Evolutionary conservation across 495 filamentous ascomycete species (phyloP).

Genomic region (Halenospora varia): DNA sequence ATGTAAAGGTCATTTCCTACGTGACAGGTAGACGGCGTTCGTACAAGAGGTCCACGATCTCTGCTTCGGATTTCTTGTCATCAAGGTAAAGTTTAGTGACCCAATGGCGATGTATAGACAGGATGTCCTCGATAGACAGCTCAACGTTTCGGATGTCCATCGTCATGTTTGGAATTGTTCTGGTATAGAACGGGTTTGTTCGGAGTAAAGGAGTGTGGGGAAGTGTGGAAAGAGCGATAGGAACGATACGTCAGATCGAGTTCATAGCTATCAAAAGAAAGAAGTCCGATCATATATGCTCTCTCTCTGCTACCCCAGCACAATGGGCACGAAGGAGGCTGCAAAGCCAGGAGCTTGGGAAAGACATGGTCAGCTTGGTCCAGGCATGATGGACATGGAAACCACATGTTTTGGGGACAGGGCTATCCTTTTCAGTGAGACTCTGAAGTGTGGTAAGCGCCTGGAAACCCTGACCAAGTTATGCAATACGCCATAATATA

Average conservation of each 20-base stretch:
- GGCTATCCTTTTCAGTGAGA: background rate
- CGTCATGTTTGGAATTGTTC: background rate
- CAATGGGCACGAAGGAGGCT: background rate
- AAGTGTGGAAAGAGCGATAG: background rate
- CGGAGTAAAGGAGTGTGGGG: background rate
- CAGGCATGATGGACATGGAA: no score
- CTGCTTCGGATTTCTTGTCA: slow-evolving; percentile 8
- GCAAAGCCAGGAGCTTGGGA: background rate
- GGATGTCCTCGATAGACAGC: slow-evolving; percentile 16
- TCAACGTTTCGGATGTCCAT: slow-evolving; percentile 15
- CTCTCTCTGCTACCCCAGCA: background rate
- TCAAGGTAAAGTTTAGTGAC: slow-evolving; percentile 17
- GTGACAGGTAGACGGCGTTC: slow-evolving; percentile 10
- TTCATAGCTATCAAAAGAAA: background rate
- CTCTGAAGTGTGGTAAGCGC: no score
- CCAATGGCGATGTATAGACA: slow-evolving; percentile 15
- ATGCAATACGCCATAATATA: background rate
- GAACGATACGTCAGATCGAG: background rate
- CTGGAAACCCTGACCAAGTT: no score
- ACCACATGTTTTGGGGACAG: background rate
- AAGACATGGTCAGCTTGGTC: no score
- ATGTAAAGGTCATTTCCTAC: slow-evolving; percentile 2
- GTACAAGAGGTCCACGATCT: slow-evolving; percentile 14
- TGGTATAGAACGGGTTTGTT: background rate
- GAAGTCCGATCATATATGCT: background rate